Base-by-base conservation (phyloP, 2,329 filamentous ascomycete species). In the Apiospora pterosperma region DNA sequence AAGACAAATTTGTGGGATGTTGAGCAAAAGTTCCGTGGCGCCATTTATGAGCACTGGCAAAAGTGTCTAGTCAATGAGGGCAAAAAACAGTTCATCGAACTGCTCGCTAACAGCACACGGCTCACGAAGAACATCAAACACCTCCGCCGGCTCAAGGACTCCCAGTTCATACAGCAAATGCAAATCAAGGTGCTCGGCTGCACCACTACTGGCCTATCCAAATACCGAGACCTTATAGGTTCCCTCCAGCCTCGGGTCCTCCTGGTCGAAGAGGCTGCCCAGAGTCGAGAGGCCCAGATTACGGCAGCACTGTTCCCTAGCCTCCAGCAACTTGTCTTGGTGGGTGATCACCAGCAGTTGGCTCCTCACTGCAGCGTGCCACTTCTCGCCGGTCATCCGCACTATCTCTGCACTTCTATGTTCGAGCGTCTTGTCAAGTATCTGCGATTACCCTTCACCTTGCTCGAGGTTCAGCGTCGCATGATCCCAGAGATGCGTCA, bases 261-360 rank as follows among this genome's bases (percentile, higher is more conserved):
- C 16, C 78, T 96, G 41, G 88, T 96, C 60, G 91, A 96, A 79
- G 90, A 96, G 77, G 90, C 91, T 0, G 92, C 92, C 0, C 92
- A 96, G 73, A 91, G 90, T 0, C 83, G 89, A 6, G 90, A 92
- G 72, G 86, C 87, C 7, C 85, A 84, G 61, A 82, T 87, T 41
- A 76, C 80, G 0, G 83, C 84, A 0, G 84, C 83, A 0, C 70
- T 86, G 8, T 83, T 84, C 41, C 80, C 80, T 3, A 82, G 79
- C 1, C 72, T 88, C 2, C 79, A 87, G 59, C 85, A 87, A 63
- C 76, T 88, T 0, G 79, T 87, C 5, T 76, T 88, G 0, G 81
- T 96, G 0, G 92, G 93, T 0, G 92, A 96, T 71, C 92, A 96
- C 69, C 86, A 92, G 75, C 93, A 96, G 72, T 81, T 96, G 2